phyloP scores from a whole-genome alignment of 129 eudicot species.

The Saussurea involucrata region DNA sequence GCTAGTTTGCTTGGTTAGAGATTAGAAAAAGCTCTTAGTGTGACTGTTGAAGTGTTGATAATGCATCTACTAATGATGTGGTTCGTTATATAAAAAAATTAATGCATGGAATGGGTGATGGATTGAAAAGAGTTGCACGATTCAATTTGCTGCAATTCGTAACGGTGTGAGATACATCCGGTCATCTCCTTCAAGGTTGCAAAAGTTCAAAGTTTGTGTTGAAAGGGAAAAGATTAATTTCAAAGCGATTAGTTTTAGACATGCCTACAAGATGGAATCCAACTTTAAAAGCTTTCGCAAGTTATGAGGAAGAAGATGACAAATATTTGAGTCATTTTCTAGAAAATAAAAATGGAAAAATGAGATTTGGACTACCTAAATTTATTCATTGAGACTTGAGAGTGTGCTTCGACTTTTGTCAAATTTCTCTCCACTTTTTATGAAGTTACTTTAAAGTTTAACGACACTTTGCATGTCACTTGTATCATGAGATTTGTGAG shows the following conservation, averaged over 20 bases:
- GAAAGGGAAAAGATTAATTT: not conserved
- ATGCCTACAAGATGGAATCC: too few species aligned
- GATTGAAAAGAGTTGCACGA: not conserved
- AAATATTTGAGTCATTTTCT: not conserved
- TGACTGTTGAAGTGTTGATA: too few species aligned
- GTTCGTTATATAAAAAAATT: too few species aligned
- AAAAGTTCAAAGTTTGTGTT: not conserved
- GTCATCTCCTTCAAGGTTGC: not conserved
- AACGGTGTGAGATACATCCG: not conserved
- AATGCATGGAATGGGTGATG: not conserved
- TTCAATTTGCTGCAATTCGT: not conserved
- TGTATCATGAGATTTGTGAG: too few species aligned
- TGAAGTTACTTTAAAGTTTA: too few species aligned
- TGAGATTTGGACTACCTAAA: not conserved
- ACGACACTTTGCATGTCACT: too few species aligned
- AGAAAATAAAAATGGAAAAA: not conserved
- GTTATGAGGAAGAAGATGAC: not conserved
- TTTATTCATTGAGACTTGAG: too few species aligned
- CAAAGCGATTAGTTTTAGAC: not conserved
- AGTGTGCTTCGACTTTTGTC: too few species aligned
- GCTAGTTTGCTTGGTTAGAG: too few species aligned
- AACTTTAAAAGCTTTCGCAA: not conserved
- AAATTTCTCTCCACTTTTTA: too few species aligned
- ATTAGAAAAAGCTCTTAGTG: too few species aligned
- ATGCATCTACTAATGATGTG: too few species aligned